Base-by-base conservation (phyloP, 2,329 filamentous ascomycete genomes). In the Neonectria magnoliae region DNA sequence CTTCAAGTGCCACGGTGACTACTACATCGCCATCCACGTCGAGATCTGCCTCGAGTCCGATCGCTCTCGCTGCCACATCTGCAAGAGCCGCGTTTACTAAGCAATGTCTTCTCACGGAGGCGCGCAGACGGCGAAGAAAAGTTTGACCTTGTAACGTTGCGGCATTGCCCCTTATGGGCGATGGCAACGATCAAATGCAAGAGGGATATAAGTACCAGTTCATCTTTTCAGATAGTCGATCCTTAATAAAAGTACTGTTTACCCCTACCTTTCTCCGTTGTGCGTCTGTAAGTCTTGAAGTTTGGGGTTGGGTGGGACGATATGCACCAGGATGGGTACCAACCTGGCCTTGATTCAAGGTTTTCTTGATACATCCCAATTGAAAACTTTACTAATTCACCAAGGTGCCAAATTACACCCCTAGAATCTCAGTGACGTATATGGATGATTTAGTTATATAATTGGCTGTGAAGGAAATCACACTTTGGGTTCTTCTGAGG, bases 11-110 rank as follows among this genome's bases (percentile, higher is more conserved):
- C 16, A 45, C 6, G 65, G 65, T 42, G 64, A 71, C 25, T 74
- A 73, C 69, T 70, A 55, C 51, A 54, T 74, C 54, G 72, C 60
- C 64, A 68, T 75, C 33, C 66, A 56, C 45, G 71, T 74, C 55
- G 68, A 73, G 47, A 57, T 73, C 41, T 74, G 73, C 60, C 59
- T 68, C 20, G 64, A 60, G 38, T 60, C 63, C 11, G 47, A 65
- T 18, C 57, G 31, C 31, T 25, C 57, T 57, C 29, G 54, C 20
- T 68, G 64, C 57, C 29, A 60, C 36, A 55, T 18, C 14, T 68
- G 63, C 65, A 65, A 57, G 36, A n/a, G 31, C 31, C 42, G 47
- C 14, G 18, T 45, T 38, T 42, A 50, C 38, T 47, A 55, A 58
- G 54, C 36, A 11, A 2, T 4, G 36, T 48, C 38, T 57, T 55